phyloP scores from a whole-genome alignment of 805 yeast species.

The Sugiyamaella marilandica region DNA sequence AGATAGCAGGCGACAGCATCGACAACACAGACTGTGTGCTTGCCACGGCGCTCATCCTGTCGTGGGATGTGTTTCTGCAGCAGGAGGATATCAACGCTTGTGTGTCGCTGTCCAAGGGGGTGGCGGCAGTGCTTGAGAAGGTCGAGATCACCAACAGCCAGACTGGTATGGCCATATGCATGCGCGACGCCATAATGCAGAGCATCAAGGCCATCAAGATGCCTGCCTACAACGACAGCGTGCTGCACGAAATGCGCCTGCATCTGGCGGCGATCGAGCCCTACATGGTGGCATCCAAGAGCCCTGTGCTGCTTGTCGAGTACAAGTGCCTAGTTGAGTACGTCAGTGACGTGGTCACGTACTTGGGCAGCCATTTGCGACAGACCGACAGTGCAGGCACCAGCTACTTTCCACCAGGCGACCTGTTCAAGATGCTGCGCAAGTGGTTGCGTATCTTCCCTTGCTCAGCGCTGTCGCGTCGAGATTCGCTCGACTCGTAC shows the following conservation, averaged over 20 bases:
- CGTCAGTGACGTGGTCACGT: constrained; percentile 14
- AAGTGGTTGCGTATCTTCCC: constrained; percentile 29
- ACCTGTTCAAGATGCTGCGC: constrained; percentile 23
- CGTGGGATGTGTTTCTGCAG: constrained; percentile 30
- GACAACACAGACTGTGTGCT: constrained; percentile 22
- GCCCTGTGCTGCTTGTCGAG: constrained; percentile 12
- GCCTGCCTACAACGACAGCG: constrained; percentile 29
- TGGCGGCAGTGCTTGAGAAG: constrained; percentile 27
- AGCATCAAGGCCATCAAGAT: constrained; percentile 33
- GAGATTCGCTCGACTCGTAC: constrained; percentile 5
- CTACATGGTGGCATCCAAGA: constrained; percentile 10
- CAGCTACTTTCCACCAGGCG: constrained; percentile 20
- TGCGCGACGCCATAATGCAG: constrained; percentile 30
- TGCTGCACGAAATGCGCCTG: constrained; percentile 30
- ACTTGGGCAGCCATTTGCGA: constrained; percentile 14
- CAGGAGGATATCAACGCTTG: constrained; percentile 24
- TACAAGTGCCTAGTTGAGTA: constrained; percentile 12
- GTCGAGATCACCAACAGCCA: constrained; percentile 19
- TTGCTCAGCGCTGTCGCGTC: constrained; percentile 19
- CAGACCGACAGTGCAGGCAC: constrained; percentile 12
- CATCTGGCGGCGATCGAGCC: constrained; percentile 23
- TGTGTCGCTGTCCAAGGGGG: constrained; percentile 26
- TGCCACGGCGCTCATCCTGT: constrained; percentile 24
- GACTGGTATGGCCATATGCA: constrained; percentile 25
- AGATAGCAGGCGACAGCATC: constrained; percentile 14